These are phyloP conservation scores for Penicillium nucicola DNA, from an alignment of 495 filamentous ascomycete species.

Conservation along the genomic window DNA sequence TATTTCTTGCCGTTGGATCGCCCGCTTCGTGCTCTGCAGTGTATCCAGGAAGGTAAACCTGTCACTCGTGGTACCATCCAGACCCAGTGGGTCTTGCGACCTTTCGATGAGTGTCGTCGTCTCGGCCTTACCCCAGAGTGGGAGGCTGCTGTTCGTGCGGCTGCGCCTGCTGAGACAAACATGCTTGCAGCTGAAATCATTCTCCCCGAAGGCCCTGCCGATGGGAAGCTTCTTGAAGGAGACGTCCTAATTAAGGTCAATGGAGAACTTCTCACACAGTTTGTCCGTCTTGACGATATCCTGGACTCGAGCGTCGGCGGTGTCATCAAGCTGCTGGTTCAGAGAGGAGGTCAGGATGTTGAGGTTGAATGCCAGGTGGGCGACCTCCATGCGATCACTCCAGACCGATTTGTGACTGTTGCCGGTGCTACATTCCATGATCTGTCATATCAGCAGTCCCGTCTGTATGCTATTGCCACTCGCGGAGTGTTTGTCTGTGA, in stretches of 20 bases:
- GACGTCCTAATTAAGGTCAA: slow-evolving; percentile 97
- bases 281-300: slow-evolving; percentile 89
- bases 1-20: slow-evolving; percentile 96
- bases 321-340: slow-evolving; percentile 71
- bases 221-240: slow-evolving; percentile 83
- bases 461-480: slow-evolving; percentile 86
- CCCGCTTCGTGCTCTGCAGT: slow-evolving; percentile 79
- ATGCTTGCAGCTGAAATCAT: slow-evolving; percentile 97
- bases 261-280: slow-evolving; percentile 89
- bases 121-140: slow-evolving; percentile 81
- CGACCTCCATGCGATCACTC: slow-evolving; percentile 91
- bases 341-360: slow-evolving; percentile 83
- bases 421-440: slow-evolving; percentile 92
- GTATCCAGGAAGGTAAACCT: slow-evolving; percentile 69
- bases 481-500: slow-evolving; percentile 95
- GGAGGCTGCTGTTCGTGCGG: slow-evolving; percentile 76
- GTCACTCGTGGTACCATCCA: slow-evolving; percentile 94
- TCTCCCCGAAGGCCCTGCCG: slow-evolving; percentile 83
- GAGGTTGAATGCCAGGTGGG: slow-evolving; percentile 84
- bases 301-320: slow-evolving; percentile 82
- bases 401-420: slow-evolving; percentile 91
- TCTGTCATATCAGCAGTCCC: slow-evolving; percentile 93
- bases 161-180: slow-evolving; percentile 89
- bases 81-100: slow-evolving; percentile 93
- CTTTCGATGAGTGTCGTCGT: slow-evolving; percentile 94